A percentile compares a stretch with the other conserved stretches of the same genome.
Evolutionary conservation across 2,329 filamentous ascomycete species (phyloP).

Genomic region (Xylaria sp.): DNA sequence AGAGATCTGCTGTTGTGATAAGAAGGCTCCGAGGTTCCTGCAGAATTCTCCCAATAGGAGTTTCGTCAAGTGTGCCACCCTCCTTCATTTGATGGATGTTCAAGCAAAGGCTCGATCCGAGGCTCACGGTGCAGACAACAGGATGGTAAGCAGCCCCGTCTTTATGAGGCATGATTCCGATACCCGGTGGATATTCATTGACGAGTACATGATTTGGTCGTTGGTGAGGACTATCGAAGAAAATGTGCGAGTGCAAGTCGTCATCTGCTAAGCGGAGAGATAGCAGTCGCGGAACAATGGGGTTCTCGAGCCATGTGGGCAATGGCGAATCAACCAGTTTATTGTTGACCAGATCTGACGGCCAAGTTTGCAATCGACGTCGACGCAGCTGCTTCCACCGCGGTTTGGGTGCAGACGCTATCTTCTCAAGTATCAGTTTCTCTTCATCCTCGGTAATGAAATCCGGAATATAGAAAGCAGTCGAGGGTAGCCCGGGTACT

Average conservation of each 20-base stretch:
- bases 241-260: constrained; percentile 40
- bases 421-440: constrained; percentile 60
- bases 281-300: constrained; percentile 58
- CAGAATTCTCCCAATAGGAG: constrained; percentile 55
- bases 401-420: constrained; percentile 61
- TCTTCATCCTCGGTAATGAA: constrained; percentile 80
- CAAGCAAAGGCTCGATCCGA: constrained; percentile 72
- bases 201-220: constrained; percentile 86
- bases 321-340: constrained; percentile 69
- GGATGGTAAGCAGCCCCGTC: constrained; percentile 84
- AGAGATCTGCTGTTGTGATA: constrained; percentile 63
- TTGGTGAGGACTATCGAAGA: constrained; percentile 62
- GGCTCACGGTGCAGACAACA: constrained; percentile 83
- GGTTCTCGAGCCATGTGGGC: constrained; percentile 67
- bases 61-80: constrained; percentile 51
- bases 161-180: constrained; percentile 98
- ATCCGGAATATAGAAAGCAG: constrained; percentile 78
- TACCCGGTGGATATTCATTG: constrained; percentile 81
- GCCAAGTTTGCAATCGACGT: constrained; percentile 85
- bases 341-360: constrained; percentile 73
- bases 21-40: constrained; percentile 81
- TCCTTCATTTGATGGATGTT: constrained; percentile 65
- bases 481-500: constrained; percentile 52
- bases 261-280: constrained; percentile 41
- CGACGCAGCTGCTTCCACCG: constrained; percentile 86